Evolutionary conservation across 1,284 basidiomycete genomes (phyloP), one percentile per base, ranked within the genome.

Genomic region (Microstroma glucosiphilum): DNA sequence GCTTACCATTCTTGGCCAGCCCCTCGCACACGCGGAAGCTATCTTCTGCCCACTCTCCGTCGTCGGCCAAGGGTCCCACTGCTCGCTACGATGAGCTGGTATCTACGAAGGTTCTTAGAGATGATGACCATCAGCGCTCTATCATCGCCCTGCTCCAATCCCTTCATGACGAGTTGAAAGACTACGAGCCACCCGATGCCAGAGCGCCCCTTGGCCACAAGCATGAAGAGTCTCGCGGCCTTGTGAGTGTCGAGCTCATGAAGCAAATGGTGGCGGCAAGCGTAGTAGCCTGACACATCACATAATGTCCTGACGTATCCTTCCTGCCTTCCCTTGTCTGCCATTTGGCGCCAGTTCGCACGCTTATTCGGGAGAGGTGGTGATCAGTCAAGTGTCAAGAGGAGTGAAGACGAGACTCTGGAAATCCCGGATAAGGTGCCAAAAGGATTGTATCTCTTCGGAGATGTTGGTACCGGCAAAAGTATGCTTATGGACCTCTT

Each of bases 401-500:
- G 46, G n/a, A 51, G 66, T 46, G 48, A 56, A 30, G 66, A 66
- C 12, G 59, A 62, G 15, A 25, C 56, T 19, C n/a, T 56, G 6
- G 40, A 56, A 13, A 57, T 63, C 11, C 84, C 84, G 1, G 81
- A 83, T 21, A 79, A 84, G 57, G 83, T 86, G 1, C 94, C 93
- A 0, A 89, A 89, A 70, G 91, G 93, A 12, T 83, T 98, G 25
- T 98, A 99, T 80, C 86, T 99, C n/a, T 92, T 90, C 79, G 96
- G 96, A 43, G 90, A 92, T 69, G 96, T 98, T 60, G 94, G 94
- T 0, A 97, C 93, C 4, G 94, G 96, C 25, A 83, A 83, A 60
- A 72, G 84, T 91, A 97, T 98, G 93, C 87, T 99, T 66, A 99
- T 99, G 96, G 96, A 99, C 80, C 83, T 98, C 19, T 96, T 98